These are phyloP conservation scores for Rhizopogon salebrosus DNA, from an alignment of 768 basidiomycete genomes.

Conservation along the genomic window DNA sequence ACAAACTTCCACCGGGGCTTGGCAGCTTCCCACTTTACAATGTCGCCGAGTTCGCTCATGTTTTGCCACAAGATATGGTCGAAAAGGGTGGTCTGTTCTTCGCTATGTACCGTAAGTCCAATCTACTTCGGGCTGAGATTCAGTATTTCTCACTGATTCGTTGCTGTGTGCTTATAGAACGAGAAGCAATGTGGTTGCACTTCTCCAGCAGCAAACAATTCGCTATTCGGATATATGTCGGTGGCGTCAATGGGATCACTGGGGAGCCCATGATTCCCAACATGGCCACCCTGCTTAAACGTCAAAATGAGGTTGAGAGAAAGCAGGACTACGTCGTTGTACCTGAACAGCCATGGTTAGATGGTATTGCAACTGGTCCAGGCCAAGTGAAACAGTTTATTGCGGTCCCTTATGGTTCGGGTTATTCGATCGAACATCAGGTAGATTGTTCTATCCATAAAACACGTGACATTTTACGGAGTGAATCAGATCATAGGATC, in stretches of 20 bases:
- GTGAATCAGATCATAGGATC: not conserved
- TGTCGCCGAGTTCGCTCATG: conserved; percentile 7
- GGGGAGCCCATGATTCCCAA: conserved; percentile 7
- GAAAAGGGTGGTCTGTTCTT: conserved; percentile 22
- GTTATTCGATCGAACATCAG: conserved; percentile 20
- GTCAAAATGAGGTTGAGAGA: not conserved
- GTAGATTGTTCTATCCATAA: not conserved
- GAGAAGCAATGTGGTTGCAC: conserved; percentile 27
- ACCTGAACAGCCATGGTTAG: not conserved
- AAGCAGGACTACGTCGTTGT: conserved; percentile 21
- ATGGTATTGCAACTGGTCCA: conserved; percentile 19
- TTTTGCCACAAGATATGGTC: conserved; percentile 14
- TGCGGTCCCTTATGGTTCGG: conserved; percentile 18
- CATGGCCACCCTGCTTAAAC: not conserved
- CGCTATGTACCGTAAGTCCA: conserved; percentile 9
- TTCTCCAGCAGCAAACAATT: conserved; percentile 5
- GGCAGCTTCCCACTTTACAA: conserved; percentile 9
- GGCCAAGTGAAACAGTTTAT: conserved; percentile 14
- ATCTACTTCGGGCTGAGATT: no score
- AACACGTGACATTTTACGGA: not conserved
- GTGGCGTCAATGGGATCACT: conserved; percentile 25
- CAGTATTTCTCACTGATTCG: not conserved
- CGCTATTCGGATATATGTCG: conserved; percentile 25
- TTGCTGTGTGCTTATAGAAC: conserved; percentile 21
- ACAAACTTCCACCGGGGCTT: not conserved